phyloP scores from a whole-genome alignment of 495 filamentous ascomycete genomes.

The Penicillium atrosanguineum region DNA sequence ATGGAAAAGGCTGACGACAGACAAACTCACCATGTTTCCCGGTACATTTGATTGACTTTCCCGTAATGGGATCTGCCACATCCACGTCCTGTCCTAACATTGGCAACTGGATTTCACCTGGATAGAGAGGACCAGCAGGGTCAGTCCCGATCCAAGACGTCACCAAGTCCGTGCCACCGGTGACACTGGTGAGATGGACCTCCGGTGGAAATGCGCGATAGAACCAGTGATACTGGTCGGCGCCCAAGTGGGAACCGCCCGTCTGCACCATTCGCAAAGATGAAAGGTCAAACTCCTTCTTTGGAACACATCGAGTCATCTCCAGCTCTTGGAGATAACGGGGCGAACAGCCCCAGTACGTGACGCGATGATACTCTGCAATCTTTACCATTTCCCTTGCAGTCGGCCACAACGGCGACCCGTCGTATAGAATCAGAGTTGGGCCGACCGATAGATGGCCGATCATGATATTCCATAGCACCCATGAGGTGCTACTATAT shows the following conservation, averaged over 20 bases:
- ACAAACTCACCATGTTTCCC: slow-evolving; percentile 60
- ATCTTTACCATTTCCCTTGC: slow-evolving; percentile 20
- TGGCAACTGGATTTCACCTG: slow-evolving; percentile 63
- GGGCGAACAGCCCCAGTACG: slow-evolving; percentile 63
- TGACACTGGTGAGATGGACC: slow-evolving; percentile 66
- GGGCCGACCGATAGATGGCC: slow-evolving; percentile 64
- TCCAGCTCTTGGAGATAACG: slow-evolving; percentile 67
- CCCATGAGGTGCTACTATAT: slow-evolving; percentile 71
- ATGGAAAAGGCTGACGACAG: slow-evolving; percentile 62
- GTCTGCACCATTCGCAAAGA: slow-evolving; percentile 52
- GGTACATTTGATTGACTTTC: slow-evolving; percentile 42
- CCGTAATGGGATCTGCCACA: slow-evolving; percentile 58
- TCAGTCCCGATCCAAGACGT: slow-evolving; percentile 65
- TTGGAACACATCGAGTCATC: slow-evolving; percentile 54
- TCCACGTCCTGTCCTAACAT: slow-evolving; percentile 59
- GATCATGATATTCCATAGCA: slow-evolving; percentile 67
- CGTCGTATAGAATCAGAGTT: slow-evolving; percentile 65
- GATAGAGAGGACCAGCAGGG: slow-evolving; percentile 62
- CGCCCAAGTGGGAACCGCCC: slow-evolving; percentile 66
- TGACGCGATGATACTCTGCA: slow-evolving; percentile 48
- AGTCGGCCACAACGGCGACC: slow-evolving; percentile 65
- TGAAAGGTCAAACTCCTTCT: slow-evolving; percentile 56
- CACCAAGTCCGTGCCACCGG: slow-evolving; percentile 71
- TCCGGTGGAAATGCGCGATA: slow-evolving; percentile 66
- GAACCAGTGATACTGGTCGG: slow-evolving; percentile 72